Percentiles rank a stretch among this genome's conserved stretches.
Conservation (phyloP, 2,329 filamentous ascomycete genomes). For the Tetracladium maxilliforme region DNA sequence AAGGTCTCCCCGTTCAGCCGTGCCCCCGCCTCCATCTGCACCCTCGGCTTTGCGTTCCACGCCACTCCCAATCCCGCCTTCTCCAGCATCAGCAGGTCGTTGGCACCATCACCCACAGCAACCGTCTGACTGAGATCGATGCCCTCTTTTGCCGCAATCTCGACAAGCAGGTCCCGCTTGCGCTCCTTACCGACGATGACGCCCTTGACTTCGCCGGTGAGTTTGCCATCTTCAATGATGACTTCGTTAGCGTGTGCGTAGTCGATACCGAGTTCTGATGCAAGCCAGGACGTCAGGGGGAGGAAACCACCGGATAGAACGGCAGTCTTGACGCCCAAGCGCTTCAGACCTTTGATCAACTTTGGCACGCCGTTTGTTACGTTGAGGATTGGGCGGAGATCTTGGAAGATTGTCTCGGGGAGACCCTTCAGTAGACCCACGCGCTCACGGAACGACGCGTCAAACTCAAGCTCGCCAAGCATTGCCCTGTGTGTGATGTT, state of each 20-base stretch:
- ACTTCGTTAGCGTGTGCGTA: slow-evolving; percentile 83
- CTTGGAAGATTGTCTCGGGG: slow-evolving; percentile 62
- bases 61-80: slow-evolving; percentile 65
- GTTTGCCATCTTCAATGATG: slow-evolving; percentile 38
- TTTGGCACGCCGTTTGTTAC: slow-evolving; percentile 70
- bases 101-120: slow-evolving; percentile 70
- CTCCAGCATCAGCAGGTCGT: slow-evolving; percentile 68
- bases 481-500: slow-evolving; percentile 88
- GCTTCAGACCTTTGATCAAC: slow-evolving; percentile 59
- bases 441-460: slow-evolving; percentile 65
- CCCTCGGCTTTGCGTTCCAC: slow-evolving; percentile 72
- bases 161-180: slow-evolving; percentile 56
- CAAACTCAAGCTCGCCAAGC: slow-evolving; percentile 91
- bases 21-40: slow-evolving; percentile 63
- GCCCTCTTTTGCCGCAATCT: slow-evolving; percentile 55
- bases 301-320: slow-evolving; percentile 89
- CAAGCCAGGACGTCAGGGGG: slow-evolving; percentile 78
- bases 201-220: slow-evolving; percentile 61
- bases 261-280: slow-evolving; percentile 66
- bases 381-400: slow-evolving; percentile 59
- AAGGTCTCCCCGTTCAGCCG: slow-evolving; percentile 58
- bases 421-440: slow-evolving; percentile 73
- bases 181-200: slow-evolving; percentile 63
- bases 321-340: slow-evolving; percentile 72
- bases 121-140: slow-evolving; percentile 53